phyloP scores from a whole-genome alignment of 2,329 filamentous ascomycete genomes.

The Pestalotiopsis sp. region DNA sequence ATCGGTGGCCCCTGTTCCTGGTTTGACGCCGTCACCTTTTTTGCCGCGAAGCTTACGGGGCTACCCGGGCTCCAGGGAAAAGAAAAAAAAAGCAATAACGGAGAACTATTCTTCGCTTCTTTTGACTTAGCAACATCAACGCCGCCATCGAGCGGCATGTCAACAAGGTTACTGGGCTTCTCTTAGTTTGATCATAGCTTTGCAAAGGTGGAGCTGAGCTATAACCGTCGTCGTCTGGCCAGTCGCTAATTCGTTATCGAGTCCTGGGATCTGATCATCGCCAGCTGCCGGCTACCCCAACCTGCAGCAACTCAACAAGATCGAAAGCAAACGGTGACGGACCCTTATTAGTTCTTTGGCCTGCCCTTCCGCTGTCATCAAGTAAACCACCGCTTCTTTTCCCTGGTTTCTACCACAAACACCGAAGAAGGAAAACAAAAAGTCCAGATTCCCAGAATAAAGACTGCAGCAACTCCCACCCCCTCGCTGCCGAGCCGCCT shows the following conservation, averaged over 20 bases:
- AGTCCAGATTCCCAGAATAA: background rate
- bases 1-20: conserved; percentile 7
- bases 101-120: conserved; percentile 14
- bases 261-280: conserved; percentile 7
- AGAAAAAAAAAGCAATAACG: conserved; percentile 17
- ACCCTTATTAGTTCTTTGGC: conserved; percentile 8
- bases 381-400: background rate
- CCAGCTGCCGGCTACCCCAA: conserved; percentile 8
- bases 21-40: conserved; percentile 9
- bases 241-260: conserved; percentile 12
- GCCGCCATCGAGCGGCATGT: conserved; percentile 10
- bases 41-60: conserved; percentile 16
- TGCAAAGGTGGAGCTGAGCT: conserved; percentile 3
- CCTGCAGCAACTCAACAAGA: conserved; percentile 1
- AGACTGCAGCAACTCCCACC: background rate
- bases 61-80: conserved; percentile 17
- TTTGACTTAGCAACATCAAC: conserved; percentile 13
- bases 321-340: background rate
- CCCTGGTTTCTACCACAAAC: background rate
- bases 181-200: conserved; percentile 10
- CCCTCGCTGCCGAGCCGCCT: conserved; percentile 19
- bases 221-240: conserved; percentile 9
- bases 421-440: background rate
- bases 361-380: conserved; percentile 9
- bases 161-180: conserved; percentile 8